A percentile compares a stretch with the other conserved stretches of the same genome.
Evolutionary conservation across 2,329 filamentous ascomycete genomes (phyloP).

Genomic region (Xylariales sp.): DNA sequence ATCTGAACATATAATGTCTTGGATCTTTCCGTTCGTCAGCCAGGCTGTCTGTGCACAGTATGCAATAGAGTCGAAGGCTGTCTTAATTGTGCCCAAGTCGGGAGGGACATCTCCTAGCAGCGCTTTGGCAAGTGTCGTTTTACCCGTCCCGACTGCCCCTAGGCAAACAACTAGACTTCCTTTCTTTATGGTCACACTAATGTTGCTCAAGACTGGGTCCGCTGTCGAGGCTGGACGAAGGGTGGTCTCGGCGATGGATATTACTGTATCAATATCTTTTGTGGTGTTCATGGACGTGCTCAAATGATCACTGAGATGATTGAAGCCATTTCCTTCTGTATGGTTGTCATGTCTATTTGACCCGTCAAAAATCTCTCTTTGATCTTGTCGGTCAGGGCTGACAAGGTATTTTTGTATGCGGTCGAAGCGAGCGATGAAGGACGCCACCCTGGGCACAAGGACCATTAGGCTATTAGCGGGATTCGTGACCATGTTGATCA

Average conservation of each 20-base stretch:
- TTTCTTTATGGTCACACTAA: not conserved
- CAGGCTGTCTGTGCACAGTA: conserved; percentile 34
- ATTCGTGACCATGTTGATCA: conserved; percentile 1
- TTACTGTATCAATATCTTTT: not conserved
- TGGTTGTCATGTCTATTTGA: too few species aligned
- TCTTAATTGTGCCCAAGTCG: conserved; percentile 16
- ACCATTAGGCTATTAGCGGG: conserved; percentile 1
- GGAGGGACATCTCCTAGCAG: conserved; percentile 31
- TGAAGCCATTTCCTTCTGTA: too few species aligned
- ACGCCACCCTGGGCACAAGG: not conserved
- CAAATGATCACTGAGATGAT: not conserved
- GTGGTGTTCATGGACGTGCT: not conserved
- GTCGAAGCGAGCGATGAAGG: not conserved
- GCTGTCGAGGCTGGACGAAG: not conserved
- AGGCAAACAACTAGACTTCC: conserved; percentile 24
- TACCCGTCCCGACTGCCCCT: conserved; percentile 39
- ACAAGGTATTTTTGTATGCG: conserved; percentile 3
- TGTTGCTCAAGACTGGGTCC: not conserved
- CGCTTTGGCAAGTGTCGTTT: conserved; percentile 36
- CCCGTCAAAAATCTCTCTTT: too few species aligned
- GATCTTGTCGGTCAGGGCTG: conserved; percentile 1
- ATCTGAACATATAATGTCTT: conserved; percentile 24
- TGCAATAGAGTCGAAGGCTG: conserved; percentile 21
- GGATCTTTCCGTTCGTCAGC: conserved; percentile 27
- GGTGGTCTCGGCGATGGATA: not conserved